These are phyloP conservation scores for Elaeis oleifera DNA, from an alignment of 202 grass and related monocot genomes.

Conservation along the genomic window DNA sequence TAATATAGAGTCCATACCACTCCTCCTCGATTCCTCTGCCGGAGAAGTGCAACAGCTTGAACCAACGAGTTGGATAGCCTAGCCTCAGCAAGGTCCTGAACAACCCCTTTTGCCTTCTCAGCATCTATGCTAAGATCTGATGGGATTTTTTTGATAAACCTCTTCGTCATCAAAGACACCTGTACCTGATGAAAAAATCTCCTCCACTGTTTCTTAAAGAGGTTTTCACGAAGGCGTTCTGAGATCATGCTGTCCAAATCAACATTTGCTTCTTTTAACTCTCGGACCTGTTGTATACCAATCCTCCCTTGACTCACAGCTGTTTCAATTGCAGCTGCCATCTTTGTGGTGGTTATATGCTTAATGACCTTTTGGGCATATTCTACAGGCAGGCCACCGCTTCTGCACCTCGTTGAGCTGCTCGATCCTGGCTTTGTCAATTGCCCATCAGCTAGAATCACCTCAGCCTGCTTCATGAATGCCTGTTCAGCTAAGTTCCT, in stretches of 20 bases:
- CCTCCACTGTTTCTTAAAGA: constrained; percentile 70
- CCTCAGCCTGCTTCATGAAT: constrained; percentile 92
- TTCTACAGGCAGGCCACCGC: constrained; percentile 67
- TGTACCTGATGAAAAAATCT: constrained; percentile 81
- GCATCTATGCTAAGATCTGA: constrained; percentile 68
- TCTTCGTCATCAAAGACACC: constrained; percentile 81
- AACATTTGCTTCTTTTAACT: constrained; percentile 71
- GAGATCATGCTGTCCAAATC: constrained; percentile 66
- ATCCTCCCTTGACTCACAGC: constrained; percentile 77
- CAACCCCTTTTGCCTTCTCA: constrained; percentile 70
- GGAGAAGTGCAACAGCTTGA: constrained; percentile 69
- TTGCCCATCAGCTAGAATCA: constrained; percentile 93
- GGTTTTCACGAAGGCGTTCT: constrained; percentile 63
- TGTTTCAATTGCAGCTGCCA: constrained; percentile 73
- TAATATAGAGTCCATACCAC: constrained; percentile 42
- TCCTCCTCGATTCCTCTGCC: constrained; percentile 68
- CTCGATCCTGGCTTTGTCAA: constrained; percentile 69
- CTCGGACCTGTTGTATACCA: constrained; percentile 66
- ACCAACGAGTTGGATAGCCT: constrained; percentile 69
- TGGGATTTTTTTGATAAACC: constrained; percentile 67
- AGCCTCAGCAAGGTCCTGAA: constrained; percentile 60
- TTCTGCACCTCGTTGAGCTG: constrained; percentile 86
- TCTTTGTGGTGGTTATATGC: constrained; percentile 80
- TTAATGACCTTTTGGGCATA: constrained; percentile 94
- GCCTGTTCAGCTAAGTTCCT: constrained; percentile 83